phyloP scores from a whole-genome alignment of 2,329 filamentous ascomycete species.

The Fusarium sp. region DNA sequence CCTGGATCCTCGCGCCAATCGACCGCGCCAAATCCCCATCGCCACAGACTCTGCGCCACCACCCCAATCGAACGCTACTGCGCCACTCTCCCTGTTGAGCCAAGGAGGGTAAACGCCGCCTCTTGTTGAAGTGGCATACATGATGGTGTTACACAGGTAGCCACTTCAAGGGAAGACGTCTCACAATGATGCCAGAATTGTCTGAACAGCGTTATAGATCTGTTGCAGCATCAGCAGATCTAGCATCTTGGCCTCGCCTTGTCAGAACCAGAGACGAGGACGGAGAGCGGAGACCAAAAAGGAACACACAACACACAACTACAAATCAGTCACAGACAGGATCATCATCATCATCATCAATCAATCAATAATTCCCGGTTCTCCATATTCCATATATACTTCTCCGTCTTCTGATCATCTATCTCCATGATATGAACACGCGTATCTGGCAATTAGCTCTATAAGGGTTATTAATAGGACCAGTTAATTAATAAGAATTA shows the following conservation, averaged over 20 bases:
- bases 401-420: background rate
- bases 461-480: background rate
- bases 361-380: background rate
- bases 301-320: background rate
- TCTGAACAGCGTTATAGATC: conserved; percentile 2
- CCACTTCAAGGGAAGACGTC: conserved; percentile 9
- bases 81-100: too few species aligned
- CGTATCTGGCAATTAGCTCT: too few species aligned
- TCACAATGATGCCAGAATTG: background rate
- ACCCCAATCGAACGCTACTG: too few species aligned
- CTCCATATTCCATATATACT: background rate
- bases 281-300: background rate
- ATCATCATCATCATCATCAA: too few species aligned
- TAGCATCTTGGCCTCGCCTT: background rate
- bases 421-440: background rate
- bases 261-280: too few species aligned
- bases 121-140: background rate
- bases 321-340: background rate
- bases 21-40: too few species aligned
- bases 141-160: background rate
- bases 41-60: too few species aligned
- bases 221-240: background rate
- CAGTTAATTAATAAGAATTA: conserved; percentile 2
- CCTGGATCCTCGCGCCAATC: too few species aligned
- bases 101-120: too few species aligned